These are phyloP conservation scores for Taxawa tesnikishii DNA, from an alignment of 2,329 filamentous ascomycete species.

Conservation along the genomic window DNA sequence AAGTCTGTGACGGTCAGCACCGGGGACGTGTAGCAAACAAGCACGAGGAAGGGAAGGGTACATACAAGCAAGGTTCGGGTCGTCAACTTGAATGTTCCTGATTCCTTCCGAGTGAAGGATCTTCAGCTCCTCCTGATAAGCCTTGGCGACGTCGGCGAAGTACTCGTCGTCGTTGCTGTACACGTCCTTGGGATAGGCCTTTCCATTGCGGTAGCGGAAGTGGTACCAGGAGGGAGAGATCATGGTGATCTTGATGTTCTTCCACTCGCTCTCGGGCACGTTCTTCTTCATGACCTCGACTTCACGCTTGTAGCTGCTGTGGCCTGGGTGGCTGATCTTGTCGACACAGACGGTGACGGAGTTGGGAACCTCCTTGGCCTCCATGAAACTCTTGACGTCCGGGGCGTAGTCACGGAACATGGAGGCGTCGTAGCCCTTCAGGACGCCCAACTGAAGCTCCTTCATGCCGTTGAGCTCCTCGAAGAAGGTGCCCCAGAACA, in stretches of 20 bases:
- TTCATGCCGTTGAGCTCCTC: conserved; percentile 41
- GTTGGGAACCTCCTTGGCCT: conserved; percentile 39
- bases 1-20: conserved; percentile 42
- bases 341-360: conserved; percentile 41
- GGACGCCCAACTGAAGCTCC: conserved; percentile 39
- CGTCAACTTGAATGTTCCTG: conserved; percentile 29
- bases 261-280: conserved; percentile 45
- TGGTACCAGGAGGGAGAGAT: conserved; percentile 59
- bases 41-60: background rate
- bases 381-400: conserved; percentile 46
- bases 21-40: background rate
- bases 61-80: conserved; percentile 27
- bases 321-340: conserved; percentile 41
- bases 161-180: conserved; percentile 29
- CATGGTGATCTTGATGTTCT: conserved; percentile 56
- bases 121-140: conserved; percentile 27
- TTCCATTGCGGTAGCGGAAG: conserved; percentile 42
- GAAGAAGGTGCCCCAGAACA: conserved; percentile 48
- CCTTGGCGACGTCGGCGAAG: conserved; percentile 26
- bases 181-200: conserved; percentile 26
- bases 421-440: conserved; percentile 35
- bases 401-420: conserved; percentile 48
- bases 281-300: conserved; percentile 43
- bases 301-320: conserved; percentile 40
- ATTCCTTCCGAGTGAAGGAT: conserved; percentile 25